Base-by-base conservation (phyloP, 139 green algal genomes). In the Diplosphaera chodatii region DNA sequence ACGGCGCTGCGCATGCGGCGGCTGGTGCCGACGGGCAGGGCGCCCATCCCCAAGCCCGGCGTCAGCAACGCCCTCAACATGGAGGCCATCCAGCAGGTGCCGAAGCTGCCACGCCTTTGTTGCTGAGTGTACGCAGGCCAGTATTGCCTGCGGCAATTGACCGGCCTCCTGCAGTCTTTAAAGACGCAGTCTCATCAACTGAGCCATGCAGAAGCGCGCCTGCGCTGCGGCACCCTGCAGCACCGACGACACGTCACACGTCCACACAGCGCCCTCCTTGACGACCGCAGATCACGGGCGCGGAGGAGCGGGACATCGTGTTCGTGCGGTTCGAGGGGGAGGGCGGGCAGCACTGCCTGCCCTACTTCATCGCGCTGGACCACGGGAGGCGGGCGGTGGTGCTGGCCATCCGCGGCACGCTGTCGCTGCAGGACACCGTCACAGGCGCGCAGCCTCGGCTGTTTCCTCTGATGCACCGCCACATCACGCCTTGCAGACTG, bases 341-440 rank as follows among this genome's bases (percentile, higher is more conserved):
- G 31, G 69, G 21, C 48, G 48, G 23, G 3, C 32, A 64, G 16
- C 30, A 34, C 18, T 80, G 74, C 74, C 76, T 91, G 62, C 86
- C 86, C 30, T 91, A 91, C 80, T 86, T 83, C 77, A 78, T 91
- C 1, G 78, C 73, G 25, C 66, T 88, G 33, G 86, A 91, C 64
- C 32, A 63, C 8, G 22, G 55, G 37, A 75, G 70, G 5, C 40
- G 76, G 37, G 64, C 71, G 4, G 65, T 91, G 8, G 78, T 91
- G 18, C 29, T 91, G 28, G 55, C 82, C 62, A 86, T 91, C 32
- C 67, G 86, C 13, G 85, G 84, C 32, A 87, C 84, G 5, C 77
- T 86, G 3, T 76, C 56, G 76, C 70, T 86, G 56, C 84, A 90
- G 4, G 86, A 91, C 71, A 78, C 81, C 55, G 37, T 90, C 18